These are phyloP conservation scores for Metschnikowia picachoensis DNA, from an alignment of 805 yeast genomes.

Conservation along the genomic window DNA sequence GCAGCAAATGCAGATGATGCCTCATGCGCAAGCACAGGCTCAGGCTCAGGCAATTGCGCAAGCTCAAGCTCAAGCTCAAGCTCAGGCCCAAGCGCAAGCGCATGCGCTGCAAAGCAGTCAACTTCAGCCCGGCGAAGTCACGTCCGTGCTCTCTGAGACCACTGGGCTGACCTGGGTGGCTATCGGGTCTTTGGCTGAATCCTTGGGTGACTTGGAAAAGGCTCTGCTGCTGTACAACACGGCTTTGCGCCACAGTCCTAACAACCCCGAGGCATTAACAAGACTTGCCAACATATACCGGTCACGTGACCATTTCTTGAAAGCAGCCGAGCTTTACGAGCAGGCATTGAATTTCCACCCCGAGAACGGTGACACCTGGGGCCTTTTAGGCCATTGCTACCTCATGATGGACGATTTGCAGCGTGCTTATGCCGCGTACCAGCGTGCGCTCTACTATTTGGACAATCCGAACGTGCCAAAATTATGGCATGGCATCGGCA, in stretches of 20 bases:
- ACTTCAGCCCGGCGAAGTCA: constrained; percentile 11
- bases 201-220: constrained; percentile 81
- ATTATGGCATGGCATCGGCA: constrained; percentile 98
- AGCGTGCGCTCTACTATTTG: constrained; percentile 86
- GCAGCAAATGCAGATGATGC: constrained; percentile 19
- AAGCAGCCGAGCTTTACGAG: constrained; percentile 93
- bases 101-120: constrained; percentile 8
- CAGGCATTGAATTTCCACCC: constrained; percentile 77
- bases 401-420: constrained; percentile 94
- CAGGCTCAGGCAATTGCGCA: constrained; percentile 14
- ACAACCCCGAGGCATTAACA: constrained; percentile 79
- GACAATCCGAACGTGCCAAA: constrained; percentile 94
- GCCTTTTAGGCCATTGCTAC: constrained; percentile 92
- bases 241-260: constrained; percentile 81
- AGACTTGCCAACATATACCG: constrained; percentile 86
- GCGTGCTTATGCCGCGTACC: constrained; percentile 94
- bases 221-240: constrained; percentile 87
- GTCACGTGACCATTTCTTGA: constrained; percentile 82
- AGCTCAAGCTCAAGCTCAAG: constrained; percentile 13
- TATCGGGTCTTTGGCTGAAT: constrained; percentile 84
- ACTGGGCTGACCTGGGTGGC: constrained; percentile 87
- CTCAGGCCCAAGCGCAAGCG: constrained; percentile 11
- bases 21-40: constrained; percentile 15
- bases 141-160: constrained; percentile 37
- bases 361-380: constrained; percentile 96